Evolutionary conservation across 768 basidiomycete genomes (phyloP).

Genomic region (Tylopilus subfusipes): DNA sequence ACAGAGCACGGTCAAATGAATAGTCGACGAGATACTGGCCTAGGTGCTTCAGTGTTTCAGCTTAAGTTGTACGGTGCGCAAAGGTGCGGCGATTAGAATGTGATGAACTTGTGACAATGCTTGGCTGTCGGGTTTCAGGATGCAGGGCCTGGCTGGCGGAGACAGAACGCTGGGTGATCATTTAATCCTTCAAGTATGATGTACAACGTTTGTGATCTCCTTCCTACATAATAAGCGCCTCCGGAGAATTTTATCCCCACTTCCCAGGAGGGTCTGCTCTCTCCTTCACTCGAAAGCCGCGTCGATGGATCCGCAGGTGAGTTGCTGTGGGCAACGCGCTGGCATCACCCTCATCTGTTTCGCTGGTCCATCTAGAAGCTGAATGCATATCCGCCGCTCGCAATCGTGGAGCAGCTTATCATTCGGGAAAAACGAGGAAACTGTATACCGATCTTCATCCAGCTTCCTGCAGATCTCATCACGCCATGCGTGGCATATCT

Average conservation of each 20-base stretch:
- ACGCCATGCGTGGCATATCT: slow-evolving; percentile 98
- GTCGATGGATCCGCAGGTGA: slow-evolving; percentile 51
- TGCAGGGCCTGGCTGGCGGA: no score
- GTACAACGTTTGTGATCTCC: background rate
- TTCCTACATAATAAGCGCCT: slow-evolving; percentile 5
- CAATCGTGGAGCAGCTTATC: slow-evolving; percentile 73
- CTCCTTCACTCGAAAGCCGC: background rate
- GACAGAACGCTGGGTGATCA: background rate
- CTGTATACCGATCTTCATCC: slow-evolving; percentile 87
- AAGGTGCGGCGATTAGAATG: background rate
- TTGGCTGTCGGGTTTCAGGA: background rate
- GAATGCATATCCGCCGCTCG: slow-evolving; percentile 65
- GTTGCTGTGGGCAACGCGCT: slow-evolving; percentile 4
- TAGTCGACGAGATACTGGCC: background rate
- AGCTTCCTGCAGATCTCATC: slow-evolving; percentile 92
- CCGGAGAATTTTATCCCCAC: background rate
- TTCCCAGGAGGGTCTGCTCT: background rate
- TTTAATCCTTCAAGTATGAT: background rate
- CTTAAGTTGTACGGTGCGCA: background rate
- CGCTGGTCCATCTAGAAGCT: slow-evolving; percentile 55
- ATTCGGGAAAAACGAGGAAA: slow-evolving; percentile 83
- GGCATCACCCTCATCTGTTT: slow-evolving; percentile 50
- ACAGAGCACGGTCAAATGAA: background rate
- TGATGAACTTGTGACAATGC: background rate
- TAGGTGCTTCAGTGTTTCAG: background rate